Base-by-base conservation (phyloP, 1,284 basidiomycete genomes). In the Xanthoconium separans region DNA sequence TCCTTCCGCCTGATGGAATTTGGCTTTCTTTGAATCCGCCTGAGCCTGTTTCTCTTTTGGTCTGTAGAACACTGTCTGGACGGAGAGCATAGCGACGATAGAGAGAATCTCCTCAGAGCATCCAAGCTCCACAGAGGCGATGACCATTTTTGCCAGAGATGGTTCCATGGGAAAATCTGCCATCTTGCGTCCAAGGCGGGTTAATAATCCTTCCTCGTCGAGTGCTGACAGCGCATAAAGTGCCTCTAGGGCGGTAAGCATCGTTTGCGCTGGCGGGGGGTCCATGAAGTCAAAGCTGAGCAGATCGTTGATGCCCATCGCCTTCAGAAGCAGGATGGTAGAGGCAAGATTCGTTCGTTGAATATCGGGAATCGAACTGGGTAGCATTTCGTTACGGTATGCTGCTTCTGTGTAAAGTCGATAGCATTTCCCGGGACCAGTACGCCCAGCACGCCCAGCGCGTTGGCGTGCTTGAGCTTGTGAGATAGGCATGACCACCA, bases 231-330 rank as follows among this genome's bases (percentile, higher is more conserved):
- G 80, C 2, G 95, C 96, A 71, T 97, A 98, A 4, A 99, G 75
- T 55, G 91, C 87, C 70, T 99, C 96, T 37, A 99, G 76, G 0
- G 97, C 97, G 3, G 93, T 95, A 50, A 97, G 77, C 85, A 99
- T 92, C 6, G 95, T 98, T 65, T 91, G 93, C 0, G 95, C 91
- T 0, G 96, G 95, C 30, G 97, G 97, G 2, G 96, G 95, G 71
- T 99, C 97, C 96, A 99, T 98, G 69, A 98, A 99, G 72, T 98
- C 96, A 71, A 99, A 99, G 71, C 93, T 93, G 59, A 99, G 85
- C 20, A 99, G 77, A 70, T 99, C 95, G 67, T 99, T 99, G 75
- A 99, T 86, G 33, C 97, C 97, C 95, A 99, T 98, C 3, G 97
- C 95, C 70, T 99, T 99, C 58, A 99, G 80, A 74, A 95, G 91